These are phyloP conservation scores for Martensiomyces pterosporus DNA, from an alignment of 192 early-diverging fungal species.

Conservation along the genomic window DNA sequence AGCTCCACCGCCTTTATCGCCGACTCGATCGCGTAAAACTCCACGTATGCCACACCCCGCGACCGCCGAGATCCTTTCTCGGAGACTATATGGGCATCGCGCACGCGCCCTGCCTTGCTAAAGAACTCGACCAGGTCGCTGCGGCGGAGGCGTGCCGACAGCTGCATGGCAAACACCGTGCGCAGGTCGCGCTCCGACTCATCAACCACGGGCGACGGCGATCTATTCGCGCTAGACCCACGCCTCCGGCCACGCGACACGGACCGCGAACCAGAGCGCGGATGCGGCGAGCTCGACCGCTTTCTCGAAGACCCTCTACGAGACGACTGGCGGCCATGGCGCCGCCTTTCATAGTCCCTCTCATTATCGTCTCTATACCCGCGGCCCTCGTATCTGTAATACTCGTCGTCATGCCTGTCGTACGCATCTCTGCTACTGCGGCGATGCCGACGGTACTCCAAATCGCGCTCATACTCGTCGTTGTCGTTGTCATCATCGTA, in stretches of 20 bases:
- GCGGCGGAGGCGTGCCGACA: constrained; percentile 71
- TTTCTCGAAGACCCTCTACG: constrained; percentile 15
- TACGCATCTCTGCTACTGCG: neutral
- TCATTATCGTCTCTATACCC: constrained; percentile 11
- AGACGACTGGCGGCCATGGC: constrained; percentile 5
- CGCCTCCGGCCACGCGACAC: constrained; percentile 5
- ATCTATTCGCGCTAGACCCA: constrained; percentile 28
- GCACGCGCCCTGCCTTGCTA: constrained; percentile 70
- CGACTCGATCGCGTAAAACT: constrained; percentile 85
- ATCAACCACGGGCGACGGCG: constrained; percentile 64
- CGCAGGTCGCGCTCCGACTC: constrained; percentile 80
- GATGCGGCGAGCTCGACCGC: constrained; percentile 7
- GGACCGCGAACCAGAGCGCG: constrained; percentile 7
- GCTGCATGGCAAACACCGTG: constrained; percentile 94
- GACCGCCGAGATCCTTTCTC: constrained; percentile 79
- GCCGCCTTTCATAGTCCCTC: constrained; percentile 11
- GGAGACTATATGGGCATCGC: constrained; percentile 83
- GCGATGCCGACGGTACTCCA: neutral
- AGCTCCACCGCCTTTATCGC: constrained; percentile 81
- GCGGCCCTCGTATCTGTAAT: constrained; percentile 9
- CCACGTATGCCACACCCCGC: constrained; percentile 94
- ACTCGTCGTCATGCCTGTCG: constrained; percentile 13
- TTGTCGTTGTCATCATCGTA: constrained; percentile 3
- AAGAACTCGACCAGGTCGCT: constrained; percentile 90
- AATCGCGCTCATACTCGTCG: constrained; percentile 3